Conservation (phyloP, 306 rosid species). For the Casuarina glauca region DNA sequence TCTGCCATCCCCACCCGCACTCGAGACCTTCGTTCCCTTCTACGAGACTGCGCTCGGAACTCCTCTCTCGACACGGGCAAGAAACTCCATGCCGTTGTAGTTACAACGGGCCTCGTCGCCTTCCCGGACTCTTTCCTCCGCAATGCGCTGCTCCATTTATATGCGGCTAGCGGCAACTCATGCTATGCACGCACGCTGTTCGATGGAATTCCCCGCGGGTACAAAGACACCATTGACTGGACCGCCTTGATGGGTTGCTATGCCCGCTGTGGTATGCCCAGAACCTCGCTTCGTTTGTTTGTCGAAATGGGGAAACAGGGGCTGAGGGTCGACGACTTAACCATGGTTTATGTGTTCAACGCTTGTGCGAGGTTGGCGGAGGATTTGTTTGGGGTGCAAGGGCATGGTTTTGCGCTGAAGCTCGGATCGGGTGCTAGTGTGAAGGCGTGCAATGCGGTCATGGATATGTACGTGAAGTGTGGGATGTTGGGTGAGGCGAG, state of each 20-base stretch:
- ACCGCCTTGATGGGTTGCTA: slow-evolving; percentile 57
- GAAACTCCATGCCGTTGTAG: slow-evolving; percentile 60
- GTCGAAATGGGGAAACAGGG: slow-evolving; percentile 43
- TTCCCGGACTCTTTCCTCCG: slow-evolving; percentile 51
- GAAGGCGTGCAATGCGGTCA: slow-evolving; percentile 54
- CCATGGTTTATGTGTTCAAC: slow-evolving; percentile 45
- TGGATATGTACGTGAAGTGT: slow-evolving; percentile 76
- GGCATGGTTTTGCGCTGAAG: slow-evolving; percentile 48
- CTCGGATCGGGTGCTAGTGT: slow-evolving; percentile 39
- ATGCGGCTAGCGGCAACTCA: slow-evolving; percentile 16
- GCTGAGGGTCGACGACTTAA: slow-evolving; percentile 44
- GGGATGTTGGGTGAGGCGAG: slow-evolving; percentile 48
- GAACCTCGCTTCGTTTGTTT: slow-evolving; percentile 41
- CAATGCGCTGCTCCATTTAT: slow-evolving; percentile 62
- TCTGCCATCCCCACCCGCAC: slow-evolving; percentile 23
- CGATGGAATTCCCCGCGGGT: slow-evolving; percentile 59
- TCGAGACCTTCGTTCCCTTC: slow-evolving; percentile 47
- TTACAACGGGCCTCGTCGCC: slow-evolving; percentile 45
- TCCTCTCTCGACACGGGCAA: slow-evolving; percentile 50
- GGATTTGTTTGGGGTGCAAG: slow-evolving; percentile 36
- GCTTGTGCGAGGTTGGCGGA: slow-evolving; percentile 51
- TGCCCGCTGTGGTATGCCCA: slow-evolving; percentile 33
- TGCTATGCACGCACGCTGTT: slow-evolving; percentile 44
- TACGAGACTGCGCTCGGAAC: slow-evolving; percentile 54
- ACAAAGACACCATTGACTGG: slow-evolving; percentile 66